phyloP scores from a whole-genome alignment of 306 rosid species.

The Vigna unguiculata region DNA sequence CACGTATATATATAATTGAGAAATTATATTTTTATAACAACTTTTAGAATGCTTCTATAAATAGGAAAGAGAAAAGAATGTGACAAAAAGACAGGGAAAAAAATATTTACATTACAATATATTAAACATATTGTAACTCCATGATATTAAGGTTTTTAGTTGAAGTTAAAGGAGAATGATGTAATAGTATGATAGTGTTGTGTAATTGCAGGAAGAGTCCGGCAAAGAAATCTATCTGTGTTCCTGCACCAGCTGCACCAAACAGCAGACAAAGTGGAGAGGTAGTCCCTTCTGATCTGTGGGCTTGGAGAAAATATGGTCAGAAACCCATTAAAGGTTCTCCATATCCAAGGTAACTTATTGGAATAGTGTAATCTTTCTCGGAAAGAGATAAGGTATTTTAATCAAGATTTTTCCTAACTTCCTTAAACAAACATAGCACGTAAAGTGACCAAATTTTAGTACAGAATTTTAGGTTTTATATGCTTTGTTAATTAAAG shows the following conservation, averaged over 20 bases:
- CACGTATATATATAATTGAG: not conserved
- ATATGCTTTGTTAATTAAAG: not conserved
- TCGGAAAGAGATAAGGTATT: constrained; percentile 22
- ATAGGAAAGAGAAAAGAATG: not conserved
- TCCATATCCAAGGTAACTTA: constrained; percentile 77
- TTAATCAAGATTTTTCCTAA: not conserved
- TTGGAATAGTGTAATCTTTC: not conserved
- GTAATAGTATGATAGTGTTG: not conserved
- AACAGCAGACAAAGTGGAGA: constrained; percentile 80
- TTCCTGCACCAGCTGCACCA: constrained; percentile 84
- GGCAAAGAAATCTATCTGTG: constrained; percentile 79
- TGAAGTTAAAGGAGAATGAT: not conserved
- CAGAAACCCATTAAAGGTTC: constrained; percentile 97
- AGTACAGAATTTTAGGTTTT: not conserved
- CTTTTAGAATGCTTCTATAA: not conserved
- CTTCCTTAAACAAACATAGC: not conserved
- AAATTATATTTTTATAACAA: not conserved
- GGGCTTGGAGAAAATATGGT: constrained; percentile 97
- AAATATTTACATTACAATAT: not conserved
- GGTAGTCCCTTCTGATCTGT: constrained; percentile 87
- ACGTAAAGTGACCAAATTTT: not conserved
- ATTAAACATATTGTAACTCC: not conserved
- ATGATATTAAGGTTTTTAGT: not conserved
- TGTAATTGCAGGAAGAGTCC: constrained; percentile 66
- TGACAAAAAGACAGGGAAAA: not conserved